Conservation (phyloP, 2,329 filamentous ascomycete species). For the Chaetomium strumarium region DNA sequence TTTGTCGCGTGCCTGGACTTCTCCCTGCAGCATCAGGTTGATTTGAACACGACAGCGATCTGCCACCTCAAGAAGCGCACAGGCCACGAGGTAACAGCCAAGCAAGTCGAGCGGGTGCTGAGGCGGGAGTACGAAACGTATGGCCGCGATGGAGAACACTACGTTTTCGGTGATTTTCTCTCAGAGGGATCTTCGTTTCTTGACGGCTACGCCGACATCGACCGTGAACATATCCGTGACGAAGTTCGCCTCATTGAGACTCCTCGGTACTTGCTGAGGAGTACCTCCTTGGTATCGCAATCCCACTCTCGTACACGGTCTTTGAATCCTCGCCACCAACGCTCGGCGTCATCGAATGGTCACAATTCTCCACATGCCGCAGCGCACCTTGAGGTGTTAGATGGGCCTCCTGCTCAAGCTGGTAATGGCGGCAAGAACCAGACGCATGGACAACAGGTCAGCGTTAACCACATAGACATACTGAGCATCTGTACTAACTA, state of each 20-base stretch:
- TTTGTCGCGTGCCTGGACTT: slow-evolving; percentile 8
- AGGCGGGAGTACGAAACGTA: neutral
- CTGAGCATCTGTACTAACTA: too few relatives aligned
- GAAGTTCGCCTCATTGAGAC: neutral
- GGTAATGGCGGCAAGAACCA: too few relatives aligned
- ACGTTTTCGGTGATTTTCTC: neutral
- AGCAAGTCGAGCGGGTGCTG: neutral
- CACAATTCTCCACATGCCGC: neutral
- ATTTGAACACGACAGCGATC: slow-evolving; percentile 1
- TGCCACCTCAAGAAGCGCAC: neutral
- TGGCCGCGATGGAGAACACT: neutral
- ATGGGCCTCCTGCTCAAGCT: too few relatives aligned
- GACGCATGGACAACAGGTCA: too few relatives aligned
- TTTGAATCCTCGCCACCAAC: neutral
- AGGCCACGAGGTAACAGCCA: neutral
- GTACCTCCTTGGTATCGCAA: neutral
- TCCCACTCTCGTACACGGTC: neutral
- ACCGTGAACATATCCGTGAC: neutral
- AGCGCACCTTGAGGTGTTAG: neutral
- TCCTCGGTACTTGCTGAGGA: neutral
- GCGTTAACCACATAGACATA: too few relatives aligned
- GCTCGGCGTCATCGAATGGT: neutral
- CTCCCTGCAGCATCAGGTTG: slow-evolving; percentile 2
- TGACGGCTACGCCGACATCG: neutral
- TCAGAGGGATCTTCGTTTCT: neutral